A percentile compares a stretch with the other conserved stretches of the same genome.
Conservation (phyloP, 192 early-diverging fungal species). For the Pilaira anomala region DNA sequence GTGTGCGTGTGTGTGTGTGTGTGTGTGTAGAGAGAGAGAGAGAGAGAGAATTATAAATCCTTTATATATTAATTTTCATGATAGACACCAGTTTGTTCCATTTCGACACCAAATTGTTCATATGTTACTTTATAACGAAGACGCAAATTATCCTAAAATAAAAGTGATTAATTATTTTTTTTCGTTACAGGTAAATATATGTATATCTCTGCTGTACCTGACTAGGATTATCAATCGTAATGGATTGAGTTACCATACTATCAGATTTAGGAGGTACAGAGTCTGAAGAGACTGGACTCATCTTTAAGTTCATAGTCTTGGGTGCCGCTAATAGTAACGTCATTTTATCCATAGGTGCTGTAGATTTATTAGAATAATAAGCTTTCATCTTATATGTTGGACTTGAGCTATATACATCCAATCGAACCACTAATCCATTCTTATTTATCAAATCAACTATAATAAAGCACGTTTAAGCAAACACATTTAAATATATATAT, state of each 20-base stretch:
- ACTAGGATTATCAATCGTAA: conserved; percentile 30
- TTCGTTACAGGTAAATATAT: no score
- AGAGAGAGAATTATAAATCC: no score
- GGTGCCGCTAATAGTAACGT: conserved; percentile 43
- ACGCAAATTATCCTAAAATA: conserved; percentile 13
- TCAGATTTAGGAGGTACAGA: conserved; percentile 34
- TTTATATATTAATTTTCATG: neutral
- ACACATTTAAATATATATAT: neutral
- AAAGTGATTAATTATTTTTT: no score
- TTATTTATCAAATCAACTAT: conserved; percentile 31
- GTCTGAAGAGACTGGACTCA: conserved; percentile 42
- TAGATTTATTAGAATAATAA: conserved; percentile 44
- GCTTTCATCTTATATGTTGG: conserved; percentile 32
- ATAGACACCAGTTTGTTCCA: conserved; percentile 42
- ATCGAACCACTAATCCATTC: conserved; percentile 43
- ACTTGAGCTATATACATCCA: conserved; percentile 22
- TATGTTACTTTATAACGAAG: conserved; percentile 48
- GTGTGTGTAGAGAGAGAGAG: no score
- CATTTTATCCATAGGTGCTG: conserved; percentile 36
- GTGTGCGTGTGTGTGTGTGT: no score
- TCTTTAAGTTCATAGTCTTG: conserved; percentile 29
- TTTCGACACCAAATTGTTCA: conserved; percentile 36
- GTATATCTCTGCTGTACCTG: no score
- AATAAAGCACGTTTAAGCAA: neutral
- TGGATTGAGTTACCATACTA: conserved; percentile 34